phyloP scores from a whole-genome alignment of 306 rosid species.

The Vigna hirtella region DNA sequence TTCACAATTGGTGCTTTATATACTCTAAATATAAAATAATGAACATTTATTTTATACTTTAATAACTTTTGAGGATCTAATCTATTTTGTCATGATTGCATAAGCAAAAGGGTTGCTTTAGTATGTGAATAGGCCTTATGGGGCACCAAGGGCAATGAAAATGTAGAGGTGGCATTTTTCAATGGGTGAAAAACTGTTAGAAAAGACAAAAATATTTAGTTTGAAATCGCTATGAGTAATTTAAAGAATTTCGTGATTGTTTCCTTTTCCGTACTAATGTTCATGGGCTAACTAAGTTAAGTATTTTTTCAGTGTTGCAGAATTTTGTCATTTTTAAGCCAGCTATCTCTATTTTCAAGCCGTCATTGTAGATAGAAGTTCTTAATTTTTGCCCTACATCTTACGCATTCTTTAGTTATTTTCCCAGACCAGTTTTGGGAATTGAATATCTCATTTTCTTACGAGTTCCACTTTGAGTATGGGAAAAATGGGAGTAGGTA shows the following conservation, averaged over 20 bases:
- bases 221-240: background rate
- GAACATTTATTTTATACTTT: background rate
- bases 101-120: background rate
- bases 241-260: background rate
- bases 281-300: slow-evolving; percentile 5
- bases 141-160: background rate
- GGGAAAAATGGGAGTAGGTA: background rate
- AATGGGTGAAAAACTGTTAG: background rate
- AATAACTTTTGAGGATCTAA: background rate
- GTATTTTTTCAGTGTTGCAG: slow-evolving; percentile 21
- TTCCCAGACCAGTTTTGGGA: background rate
- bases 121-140: background rate
- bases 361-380: slow-evolving; percentile 6
- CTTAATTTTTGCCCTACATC: slow-evolving; percentile 5
- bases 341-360: background rate
- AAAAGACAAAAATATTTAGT: background rate
- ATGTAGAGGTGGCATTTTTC: background rate
- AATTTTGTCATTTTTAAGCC: background rate
- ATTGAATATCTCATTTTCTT: slow-evolving; percentile 4
- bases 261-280: background rate
- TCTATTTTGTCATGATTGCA: background rate
- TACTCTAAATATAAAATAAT: background rate
- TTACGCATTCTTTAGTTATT: slow-evolving; percentile 8
- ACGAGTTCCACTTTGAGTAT: slow-evolving; percentile 1
- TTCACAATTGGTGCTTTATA: background rate